Evolutionary conservation across 495 filamentous ascomycete species (phyloP).

Genomic region (Aspergillus egyptiacus): DNA sequence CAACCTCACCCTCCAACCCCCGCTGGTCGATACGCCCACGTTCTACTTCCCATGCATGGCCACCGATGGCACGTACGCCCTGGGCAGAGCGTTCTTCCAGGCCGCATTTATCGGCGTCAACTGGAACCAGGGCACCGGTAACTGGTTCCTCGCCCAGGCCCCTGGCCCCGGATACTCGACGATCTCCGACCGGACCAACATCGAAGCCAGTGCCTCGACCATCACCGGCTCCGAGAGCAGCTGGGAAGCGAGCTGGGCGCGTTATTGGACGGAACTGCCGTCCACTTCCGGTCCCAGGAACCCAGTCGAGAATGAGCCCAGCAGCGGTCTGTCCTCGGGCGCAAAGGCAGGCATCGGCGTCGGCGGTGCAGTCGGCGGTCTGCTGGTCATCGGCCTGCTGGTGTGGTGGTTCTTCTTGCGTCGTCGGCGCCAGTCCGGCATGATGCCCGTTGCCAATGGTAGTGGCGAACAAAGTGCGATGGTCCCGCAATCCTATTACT

Average conservation of each 20-base stretch:
- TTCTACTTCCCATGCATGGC: constrained; percentile 51
- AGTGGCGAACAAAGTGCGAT: not conserved
- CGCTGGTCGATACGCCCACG: constrained; percentile 36
- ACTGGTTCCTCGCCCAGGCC: constrained; percentile 47
- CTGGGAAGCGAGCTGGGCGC: constrained; percentile 35
- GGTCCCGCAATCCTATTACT: not conserved
- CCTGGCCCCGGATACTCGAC: constrained; percentile 37
- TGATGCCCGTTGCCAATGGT: not conserved
- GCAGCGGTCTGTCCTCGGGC: constrained; percentile 19
- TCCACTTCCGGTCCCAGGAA: not conserved
- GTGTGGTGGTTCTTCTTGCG: not conserved
- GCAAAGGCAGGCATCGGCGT: constrained; percentile 28
- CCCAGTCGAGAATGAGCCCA: not conserved
- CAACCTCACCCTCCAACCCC: constrained; percentile 45
- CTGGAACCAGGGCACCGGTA: constrained; percentile 30
- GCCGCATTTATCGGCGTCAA: constrained; percentile 51
- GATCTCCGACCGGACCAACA: not conserved
- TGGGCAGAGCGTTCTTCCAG: constrained; percentile 54
- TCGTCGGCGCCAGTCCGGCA: not conserved
- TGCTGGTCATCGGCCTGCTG: not conserved
- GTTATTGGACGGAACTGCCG: constrained; percentile 29
- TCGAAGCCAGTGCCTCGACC: constrained; percentile 7
- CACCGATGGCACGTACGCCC: constrained; percentile 22
- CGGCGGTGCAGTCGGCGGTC: constrained; percentile 1
- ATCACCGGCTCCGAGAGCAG: constrained; percentile 22